Conservation (phyloP, 805 yeast species). For the Brettanomyces naardenensis region DNA sequence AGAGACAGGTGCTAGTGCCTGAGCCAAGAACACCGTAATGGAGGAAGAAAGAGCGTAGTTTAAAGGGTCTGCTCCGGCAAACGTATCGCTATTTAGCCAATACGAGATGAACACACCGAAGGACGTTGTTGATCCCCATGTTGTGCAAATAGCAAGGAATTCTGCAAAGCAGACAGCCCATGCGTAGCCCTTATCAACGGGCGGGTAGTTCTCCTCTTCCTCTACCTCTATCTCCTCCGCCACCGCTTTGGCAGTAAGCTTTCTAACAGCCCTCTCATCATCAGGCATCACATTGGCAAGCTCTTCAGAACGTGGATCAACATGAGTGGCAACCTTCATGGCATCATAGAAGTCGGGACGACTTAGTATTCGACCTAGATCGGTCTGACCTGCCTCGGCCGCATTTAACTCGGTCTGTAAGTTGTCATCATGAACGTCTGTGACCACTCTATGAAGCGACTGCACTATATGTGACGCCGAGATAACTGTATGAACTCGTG, state of each 20-base stretch:
- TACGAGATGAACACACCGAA: slow-evolving; percentile 52
- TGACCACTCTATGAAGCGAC: slow-evolving; percentile 1
- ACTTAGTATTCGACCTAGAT: slow-evolving; percentile 14
- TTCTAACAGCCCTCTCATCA: slow-evolving; percentile 3
- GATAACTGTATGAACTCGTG: slow-evolving; percentile 1
- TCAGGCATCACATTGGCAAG: slow-evolving; percentile 4
- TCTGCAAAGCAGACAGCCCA: slow-evolving; percentile 42
- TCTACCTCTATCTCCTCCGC: not conserved
- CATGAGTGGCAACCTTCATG: slow-evolving; percentile 12
- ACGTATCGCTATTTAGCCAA: slow-evolving; percentile 40
- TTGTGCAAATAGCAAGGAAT: slow-evolving; percentile 36
- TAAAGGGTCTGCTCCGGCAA: slow-evolving; percentile 41
- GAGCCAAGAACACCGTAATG: slow-evolving; percentile 13
- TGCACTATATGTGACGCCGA: not conserved
- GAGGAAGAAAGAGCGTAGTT: slow-evolving; percentile 62
- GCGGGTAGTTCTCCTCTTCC: slow-evolving; percentile 29
- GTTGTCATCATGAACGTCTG: slow-evolving; percentile 16
- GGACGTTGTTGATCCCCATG: slow-evolving; percentile 62
- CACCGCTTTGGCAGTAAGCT: slow-evolving; percentile 1
- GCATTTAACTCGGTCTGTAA: slow-evolving; percentile 10
- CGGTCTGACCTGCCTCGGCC: slow-evolving; percentile 7
- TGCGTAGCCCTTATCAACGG: slow-evolving; percentile 47
- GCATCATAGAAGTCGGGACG: slow-evolving; percentile 18
- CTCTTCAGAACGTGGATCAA: slow-evolving; percentile 4
- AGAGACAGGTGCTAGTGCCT: slow-evolving; percentile 17